Conservation (phyloP, 192 early-diverging fungal species). For the Ambispora gerdemannii region DNA sequence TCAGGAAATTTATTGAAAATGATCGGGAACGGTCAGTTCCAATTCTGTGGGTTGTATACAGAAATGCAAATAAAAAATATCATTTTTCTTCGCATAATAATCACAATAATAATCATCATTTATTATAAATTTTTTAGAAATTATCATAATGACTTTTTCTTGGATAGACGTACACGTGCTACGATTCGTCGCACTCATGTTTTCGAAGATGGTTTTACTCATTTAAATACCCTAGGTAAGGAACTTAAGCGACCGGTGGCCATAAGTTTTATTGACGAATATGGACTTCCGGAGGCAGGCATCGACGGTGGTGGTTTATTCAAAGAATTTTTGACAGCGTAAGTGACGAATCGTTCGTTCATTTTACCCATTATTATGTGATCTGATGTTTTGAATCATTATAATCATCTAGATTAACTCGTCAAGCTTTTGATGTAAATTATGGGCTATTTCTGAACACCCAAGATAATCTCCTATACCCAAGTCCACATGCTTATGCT, state of each 20-base stretch:
- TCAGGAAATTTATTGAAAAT: conserved; percentile 70
- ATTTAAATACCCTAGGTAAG: conserved; percentile 65
- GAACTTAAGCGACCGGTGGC: conserved; percentile 73
- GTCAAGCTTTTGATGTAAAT: conserved; percentile 73
- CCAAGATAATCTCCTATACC: conserved; percentile 67
- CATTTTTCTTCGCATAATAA: background rate
- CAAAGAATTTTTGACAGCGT: conserved; percentile 91
- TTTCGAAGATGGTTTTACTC: conserved; percentile 86
- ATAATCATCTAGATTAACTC: conserved; percentile 44
- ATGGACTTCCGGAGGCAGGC: conserved; percentile 83
- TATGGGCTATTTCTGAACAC: conserved; percentile 68
- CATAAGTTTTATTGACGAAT: conserved; percentile 83
- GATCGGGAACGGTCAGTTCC: conserved; percentile 51
- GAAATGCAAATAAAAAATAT: background rate
- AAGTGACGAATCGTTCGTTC: conserved; percentile 26
- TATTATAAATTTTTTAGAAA: background rate
- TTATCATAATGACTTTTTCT: background rate
- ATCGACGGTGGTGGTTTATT: conserved; percentile 98
- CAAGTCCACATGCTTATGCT: conserved; percentile 60
- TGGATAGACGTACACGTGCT: conserved; percentile 42
- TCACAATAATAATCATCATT: background rate
- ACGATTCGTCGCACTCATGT: conserved; percentile 69
- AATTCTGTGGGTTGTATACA: background rate
- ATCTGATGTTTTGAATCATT: conserved; percentile 9
- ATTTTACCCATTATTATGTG: background rate